Percentiles rank a stretch among this genome's conserved stretches.
Evolutionary conservation across 2,329 filamentous ascomycete genomes (phyloP).

Genomic region (Blastomyces emzantsi): DNA sequence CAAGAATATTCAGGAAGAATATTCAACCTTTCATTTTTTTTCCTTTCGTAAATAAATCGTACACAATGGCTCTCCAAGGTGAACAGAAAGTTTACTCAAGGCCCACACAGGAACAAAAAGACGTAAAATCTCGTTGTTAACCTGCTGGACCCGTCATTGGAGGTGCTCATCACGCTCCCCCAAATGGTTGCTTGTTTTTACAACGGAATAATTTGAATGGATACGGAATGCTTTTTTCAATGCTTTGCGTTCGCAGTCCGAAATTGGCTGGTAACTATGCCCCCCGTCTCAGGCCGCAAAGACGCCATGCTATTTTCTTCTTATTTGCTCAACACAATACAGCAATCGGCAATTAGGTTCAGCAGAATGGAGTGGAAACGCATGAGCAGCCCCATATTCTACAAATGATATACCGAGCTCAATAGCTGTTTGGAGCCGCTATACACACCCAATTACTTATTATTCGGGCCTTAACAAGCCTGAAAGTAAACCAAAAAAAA

Average conservation of each 20-base stretch:
- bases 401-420: too few species aligned
- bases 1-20: not conserved
- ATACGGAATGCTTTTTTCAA: not conserved
- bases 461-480: not conserved
- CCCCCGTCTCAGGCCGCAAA: too few species aligned
- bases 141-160: not conserved
- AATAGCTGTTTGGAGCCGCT: not conserved
- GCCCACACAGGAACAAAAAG: not conserved
- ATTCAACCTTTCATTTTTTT: not conserved
- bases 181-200: too few species aligned
- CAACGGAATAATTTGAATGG: not conserved
- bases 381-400: too few species aligned
- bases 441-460: not conserved
- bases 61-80: not conserved
- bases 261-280: not conserved
- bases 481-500: not conserved
- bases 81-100: not conserved
- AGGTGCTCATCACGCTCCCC: not conserved
- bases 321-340: too few species aligned
- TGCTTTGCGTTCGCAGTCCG: not conserved
- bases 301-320: too few species aligned
- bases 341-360: too few species aligned
- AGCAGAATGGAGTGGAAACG: too few species aligned
- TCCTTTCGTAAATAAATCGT: not conserved
- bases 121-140: not conserved